These are phyloP conservation scores for Geotrichum aggregatum DNA, from an alignment of 1,139 yeast species.

Conservation along the genomic window DNA sequence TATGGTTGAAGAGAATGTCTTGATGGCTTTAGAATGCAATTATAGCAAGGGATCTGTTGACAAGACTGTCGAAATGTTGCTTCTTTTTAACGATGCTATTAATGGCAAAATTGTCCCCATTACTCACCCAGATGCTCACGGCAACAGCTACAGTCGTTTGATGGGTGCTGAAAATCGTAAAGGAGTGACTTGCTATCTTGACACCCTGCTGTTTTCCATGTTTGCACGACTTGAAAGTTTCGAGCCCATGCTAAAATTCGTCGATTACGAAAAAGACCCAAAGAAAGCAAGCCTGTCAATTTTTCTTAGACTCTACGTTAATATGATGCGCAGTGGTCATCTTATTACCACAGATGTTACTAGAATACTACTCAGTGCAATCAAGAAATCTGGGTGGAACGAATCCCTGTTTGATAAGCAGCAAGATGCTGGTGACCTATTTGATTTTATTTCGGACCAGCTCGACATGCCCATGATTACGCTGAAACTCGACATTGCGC, in stretches of 20 bases:
- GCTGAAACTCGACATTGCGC: constrained; percentile 70
- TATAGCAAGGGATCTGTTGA: constrained; percentile 36
- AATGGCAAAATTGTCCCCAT: constrained; percentile 36
- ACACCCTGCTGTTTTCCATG: constrained; percentile 66
- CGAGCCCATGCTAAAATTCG: constrained; percentile 54
- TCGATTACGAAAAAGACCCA: constrained; percentile 32
- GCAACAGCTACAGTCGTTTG: constrained; percentile 29
- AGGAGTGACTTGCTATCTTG: constrained; percentile 72
- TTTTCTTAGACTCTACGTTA: constrained; percentile 61
- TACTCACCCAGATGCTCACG: constrained; percentile 10
- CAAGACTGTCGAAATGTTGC: constrained; percentile 37
- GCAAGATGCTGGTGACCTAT: constrained; percentile 68
- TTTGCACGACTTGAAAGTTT: constrained; percentile 65
- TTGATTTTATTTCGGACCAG: constrained; percentile 61
- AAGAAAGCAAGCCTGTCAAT: constrained; percentile 42
- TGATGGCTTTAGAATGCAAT: constrained; percentile 33
- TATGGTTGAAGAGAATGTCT: constrained; percentile 15
- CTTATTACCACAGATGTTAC: constrained; percentile 60
- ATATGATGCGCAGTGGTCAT: constrained; percentile 62
- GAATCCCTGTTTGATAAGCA: constrained; percentile 30
- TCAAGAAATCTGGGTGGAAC: constrained; percentile 38
- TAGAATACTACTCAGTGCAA: constrained; percentile 39
- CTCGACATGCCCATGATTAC: constrained; percentile 69
- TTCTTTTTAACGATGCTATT: constrained; percentile 34
- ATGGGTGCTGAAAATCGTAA: constrained; percentile 73